phyloP scores from a whole-genome alignment of 352 stramenopile genomes.

The Phytophthora fragariae region DNA sequence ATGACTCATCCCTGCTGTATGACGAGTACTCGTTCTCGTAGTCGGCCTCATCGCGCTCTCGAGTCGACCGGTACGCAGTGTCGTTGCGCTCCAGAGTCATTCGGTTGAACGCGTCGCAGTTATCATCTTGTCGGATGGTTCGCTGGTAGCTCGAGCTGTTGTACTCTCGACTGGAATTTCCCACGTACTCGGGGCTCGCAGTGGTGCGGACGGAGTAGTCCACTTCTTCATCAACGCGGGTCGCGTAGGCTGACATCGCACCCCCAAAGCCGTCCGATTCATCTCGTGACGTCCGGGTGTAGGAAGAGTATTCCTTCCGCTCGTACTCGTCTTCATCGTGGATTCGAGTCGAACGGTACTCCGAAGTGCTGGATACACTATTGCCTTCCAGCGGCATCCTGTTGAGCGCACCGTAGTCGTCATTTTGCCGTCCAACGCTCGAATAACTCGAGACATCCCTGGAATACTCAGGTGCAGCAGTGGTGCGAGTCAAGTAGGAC shows the following conservation, averaged over 20 bases:
- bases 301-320: neutral
- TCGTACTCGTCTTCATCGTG: neutral
- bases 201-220: neutral
- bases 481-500: slow-evolving; percentile 1
- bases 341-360: neutral
- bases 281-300: neutral
- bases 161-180: neutral
- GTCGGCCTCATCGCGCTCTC: neutral
- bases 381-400: neutral
- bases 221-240: slow-evolving; percentile 1
- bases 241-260: neutral
- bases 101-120: slow-evolving; percentile 2
- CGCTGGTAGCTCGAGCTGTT: slow-evolving; percentile 1
- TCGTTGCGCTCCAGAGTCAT: slow-evolving; percentile 3
- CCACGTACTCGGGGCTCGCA: neutral
- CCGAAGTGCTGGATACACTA: neutral
- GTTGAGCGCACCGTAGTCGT: slow-evolving; percentile 1
- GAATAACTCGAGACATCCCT: neutral
- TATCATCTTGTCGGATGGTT: neutral
- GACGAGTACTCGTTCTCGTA: neutral
- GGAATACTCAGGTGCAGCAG: neutral
- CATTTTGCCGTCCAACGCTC: neutral
- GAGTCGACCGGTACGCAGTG: slow-evolving; percentile 1
- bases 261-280: slow-evolving; percentile 5
- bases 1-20: slow-evolving; percentile 2